phyloP scores from a whole-genome alignment of 2,329 filamentous ascomycete species.

The Samsoniella hepiali region DNA sequence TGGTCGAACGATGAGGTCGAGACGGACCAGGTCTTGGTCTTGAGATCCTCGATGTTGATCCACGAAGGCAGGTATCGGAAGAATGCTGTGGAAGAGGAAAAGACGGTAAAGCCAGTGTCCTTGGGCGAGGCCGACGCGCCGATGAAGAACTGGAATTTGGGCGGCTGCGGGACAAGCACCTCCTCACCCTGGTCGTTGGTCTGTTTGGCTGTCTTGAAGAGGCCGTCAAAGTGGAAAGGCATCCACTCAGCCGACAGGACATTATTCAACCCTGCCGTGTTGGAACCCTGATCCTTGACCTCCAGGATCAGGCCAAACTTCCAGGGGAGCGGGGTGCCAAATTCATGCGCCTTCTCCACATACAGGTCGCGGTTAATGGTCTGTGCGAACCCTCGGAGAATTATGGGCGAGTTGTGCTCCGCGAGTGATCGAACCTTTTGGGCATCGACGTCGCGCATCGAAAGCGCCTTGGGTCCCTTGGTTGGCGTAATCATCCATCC shows the following conservation, averaged over 20 bases:
- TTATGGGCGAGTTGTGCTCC: slow-evolving; percentile 49
- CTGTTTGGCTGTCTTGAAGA: slow-evolving; percentile 51
- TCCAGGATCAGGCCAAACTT: slow-evolving; percentile 51
- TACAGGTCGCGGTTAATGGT: slow-evolving; percentile 44
- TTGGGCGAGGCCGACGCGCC: slow-evolving; percentile 44
- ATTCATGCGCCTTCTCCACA: slow-evolving; percentile 42
- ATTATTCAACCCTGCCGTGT: slow-evolving; percentile 47
- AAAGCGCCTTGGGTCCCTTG: slow-evolving; percentile 30
- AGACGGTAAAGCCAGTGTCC: slow-evolving; percentile 52
- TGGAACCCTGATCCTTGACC: slow-evolving; percentile 46
- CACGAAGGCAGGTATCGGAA: slow-evolving; percentile 44
- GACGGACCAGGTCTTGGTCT: slow-evolving; percentile 46
- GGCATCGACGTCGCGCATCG: slow-evolving; percentile 43
- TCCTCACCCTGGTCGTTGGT: slow-evolving; percentile 37
- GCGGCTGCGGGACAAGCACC: slow-evolving; percentile 41
- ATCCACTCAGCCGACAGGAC: slow-evolving; percentile 52
- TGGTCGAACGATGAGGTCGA: slow-evolving; percentile 46
- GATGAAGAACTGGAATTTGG: slow-evolving; percentile 52
- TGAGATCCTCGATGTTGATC: slow-evolving; percentile 36
- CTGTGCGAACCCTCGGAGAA: slow-evolving; percentile 50
- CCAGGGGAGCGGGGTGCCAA: slow-evolving; percentile 48
- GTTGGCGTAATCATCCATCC: slow-evolving; percentile 41
- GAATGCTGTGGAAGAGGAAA: slow-evolving; percentile 49
- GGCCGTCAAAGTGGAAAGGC: slow-evolving; percentile 56
- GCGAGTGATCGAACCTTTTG: slow-evolving; percentile 44